Conservation (phyloP, 2,329 filamentous ascomycete species). For the Alternaria consortialis region DNA sequence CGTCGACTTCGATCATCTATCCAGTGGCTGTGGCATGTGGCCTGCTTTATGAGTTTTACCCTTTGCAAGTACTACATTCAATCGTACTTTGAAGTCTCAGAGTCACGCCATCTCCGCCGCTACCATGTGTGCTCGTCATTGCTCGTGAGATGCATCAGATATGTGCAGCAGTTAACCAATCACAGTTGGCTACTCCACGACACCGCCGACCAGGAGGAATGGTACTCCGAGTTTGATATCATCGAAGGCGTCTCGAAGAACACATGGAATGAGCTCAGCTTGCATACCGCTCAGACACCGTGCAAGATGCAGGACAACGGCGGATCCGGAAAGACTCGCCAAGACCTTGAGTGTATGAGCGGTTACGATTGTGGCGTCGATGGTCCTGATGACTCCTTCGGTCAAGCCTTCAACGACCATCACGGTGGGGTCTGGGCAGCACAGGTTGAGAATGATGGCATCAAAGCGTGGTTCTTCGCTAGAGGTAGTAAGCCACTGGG, state of each 20-base stretch:
- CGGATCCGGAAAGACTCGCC: slow-evolving; percentile 6
- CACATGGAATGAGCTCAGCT: slow-evolving; percentile 29
- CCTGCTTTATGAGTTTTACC: slow-evolving; percentile 38
- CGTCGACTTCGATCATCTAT: slow-evolving; percentile 42
- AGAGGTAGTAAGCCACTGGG: slow-evolving; percentile 57
- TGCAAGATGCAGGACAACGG: slow-evolving; percentile 14
- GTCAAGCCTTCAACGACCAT: slow-evolving; percentile 46
- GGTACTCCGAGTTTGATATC: slow-evolving; percentile 57
- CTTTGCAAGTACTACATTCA: background rate
- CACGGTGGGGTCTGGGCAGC: slow-evolving; percentile 59
- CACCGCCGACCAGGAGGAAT: slow-evolving; percentile 45
- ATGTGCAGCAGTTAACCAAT: slow-evolving; percentile 5
- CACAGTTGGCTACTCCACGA: slow-evolving; percentile 53
- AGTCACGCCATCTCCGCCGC: background rate
- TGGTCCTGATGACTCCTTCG: slow-evolving; percentile 25
- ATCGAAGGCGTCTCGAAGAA: slow-evolving; percentile 52
- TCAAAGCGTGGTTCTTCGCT: slow-evolving; percentile 63
- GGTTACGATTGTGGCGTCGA: slow-evolving; percentile 23
- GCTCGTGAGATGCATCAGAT: background rate
- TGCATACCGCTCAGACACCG: slow-evolving; percentile 20
- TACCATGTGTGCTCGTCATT: background rate
- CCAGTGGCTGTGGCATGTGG: slow-evolving; percentile 42
- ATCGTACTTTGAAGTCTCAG: background rate
- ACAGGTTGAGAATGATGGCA: slow-evolving; percentile 56
- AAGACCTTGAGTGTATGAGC: background rate